phyloP scores from a whole-genome alignment of 2,329 filamentous ascomycete genomes.

The Diaporthe longicolla region DNA sequence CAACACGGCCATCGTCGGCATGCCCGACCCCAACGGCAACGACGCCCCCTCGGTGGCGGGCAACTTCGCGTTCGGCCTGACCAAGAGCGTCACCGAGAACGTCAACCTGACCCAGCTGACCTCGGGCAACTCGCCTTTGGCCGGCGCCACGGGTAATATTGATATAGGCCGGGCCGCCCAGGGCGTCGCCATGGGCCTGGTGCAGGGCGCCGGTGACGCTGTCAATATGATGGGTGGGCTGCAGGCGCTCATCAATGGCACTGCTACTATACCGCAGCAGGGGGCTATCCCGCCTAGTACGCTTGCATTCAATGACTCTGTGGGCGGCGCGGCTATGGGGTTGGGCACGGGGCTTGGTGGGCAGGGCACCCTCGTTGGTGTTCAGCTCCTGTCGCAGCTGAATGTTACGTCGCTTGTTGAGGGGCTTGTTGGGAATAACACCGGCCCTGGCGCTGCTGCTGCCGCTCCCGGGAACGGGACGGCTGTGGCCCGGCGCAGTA shows the following conservation, averaged over 20 bases:
- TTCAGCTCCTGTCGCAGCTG: slow-evolving; percentile 49
- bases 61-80: slow-evolving; percentile 50
- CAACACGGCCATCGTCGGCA: background rate
- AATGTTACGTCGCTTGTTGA: slow-evolving; percentile 24
- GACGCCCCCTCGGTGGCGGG: slow-evolving; percentile 36
- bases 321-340: slow-evolving; percentile 53
- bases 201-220: slow-evolving; percentile 53
- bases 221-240: slow-evolving; percentile 52
- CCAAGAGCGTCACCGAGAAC: slow-evolving; percentile 47
- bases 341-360: slow-evolving; percentile 54
- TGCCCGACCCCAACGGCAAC: slow-evolving; percentile 32
- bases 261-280: slow-evolving; percentile 44
- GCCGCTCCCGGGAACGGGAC: background rate
- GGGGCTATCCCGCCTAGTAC: slow-evolving; percentile 43
- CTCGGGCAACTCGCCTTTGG: background rate
- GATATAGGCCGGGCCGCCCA: slow-evolving; percentile 51
- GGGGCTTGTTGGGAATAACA: slow-evolving; percentile 10
- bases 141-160: slow-evolving; percentile 18
- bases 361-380: slow-evolving; percentile 51
- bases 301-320: slow-evolving; percentile 52
- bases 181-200: slow-evolving; percentile 53
- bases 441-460: background rate
- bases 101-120: slow-evolving; percentile 36
- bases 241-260: slow-evolving; percentile 51
- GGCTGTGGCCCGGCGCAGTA: background rate